Conservation (phyloP, 306 rosid genomes). For the Trifolium repens region DNA sequence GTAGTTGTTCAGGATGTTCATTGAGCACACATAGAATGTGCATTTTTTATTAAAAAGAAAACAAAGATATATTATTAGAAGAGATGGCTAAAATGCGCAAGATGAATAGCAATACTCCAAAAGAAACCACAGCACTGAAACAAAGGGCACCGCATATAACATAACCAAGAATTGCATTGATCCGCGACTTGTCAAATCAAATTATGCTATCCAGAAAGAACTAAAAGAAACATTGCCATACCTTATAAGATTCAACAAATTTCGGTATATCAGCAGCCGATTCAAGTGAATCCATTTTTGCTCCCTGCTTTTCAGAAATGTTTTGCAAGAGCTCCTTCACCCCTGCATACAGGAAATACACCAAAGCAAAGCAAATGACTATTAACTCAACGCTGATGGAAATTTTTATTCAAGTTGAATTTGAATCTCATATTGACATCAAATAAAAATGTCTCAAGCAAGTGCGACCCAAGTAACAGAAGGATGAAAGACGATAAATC, state of each 20-base stretch:
- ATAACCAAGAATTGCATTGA: conserved; percentile 1
- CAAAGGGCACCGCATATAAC: conserved; percentile 17
- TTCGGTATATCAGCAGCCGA: conserved; percentile 79
- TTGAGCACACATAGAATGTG: conserved; percentile 5
- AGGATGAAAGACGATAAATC: conserved; percentile 26
- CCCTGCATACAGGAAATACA: conserved; percentile 56
- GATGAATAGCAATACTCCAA: conserved; percentile 8
- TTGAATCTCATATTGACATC: conserved; percentile 22
- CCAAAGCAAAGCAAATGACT: conserved; percentile 32
- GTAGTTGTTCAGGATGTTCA: not conserved
- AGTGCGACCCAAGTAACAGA: conserved; percentile 21
- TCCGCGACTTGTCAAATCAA: conserved; percentile 22
- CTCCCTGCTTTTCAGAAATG: conserved; percentile 93
- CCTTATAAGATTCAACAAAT: conserved; percentile 82
- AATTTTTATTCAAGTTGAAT: conserved; percentile 27
- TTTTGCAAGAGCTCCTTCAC: conserved; percentile 85
- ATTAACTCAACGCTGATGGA: conserved; percentile 17
- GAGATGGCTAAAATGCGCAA: conserved; percentile 14
- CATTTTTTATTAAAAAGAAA: not conserved
- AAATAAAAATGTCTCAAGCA: conserved; percentile 17
- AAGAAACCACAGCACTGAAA: conserved; percentile 13
- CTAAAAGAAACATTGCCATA: conserved; percentile 47
- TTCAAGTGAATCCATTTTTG: conserved; percentile 75
- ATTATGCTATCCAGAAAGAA: conserved; percentile 40
- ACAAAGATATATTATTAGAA: not conserved